phyloP scores from a whole-genome alignment of 495 filamentous ascomycete species.

The Staphylotrichum longicolle region DNA sequence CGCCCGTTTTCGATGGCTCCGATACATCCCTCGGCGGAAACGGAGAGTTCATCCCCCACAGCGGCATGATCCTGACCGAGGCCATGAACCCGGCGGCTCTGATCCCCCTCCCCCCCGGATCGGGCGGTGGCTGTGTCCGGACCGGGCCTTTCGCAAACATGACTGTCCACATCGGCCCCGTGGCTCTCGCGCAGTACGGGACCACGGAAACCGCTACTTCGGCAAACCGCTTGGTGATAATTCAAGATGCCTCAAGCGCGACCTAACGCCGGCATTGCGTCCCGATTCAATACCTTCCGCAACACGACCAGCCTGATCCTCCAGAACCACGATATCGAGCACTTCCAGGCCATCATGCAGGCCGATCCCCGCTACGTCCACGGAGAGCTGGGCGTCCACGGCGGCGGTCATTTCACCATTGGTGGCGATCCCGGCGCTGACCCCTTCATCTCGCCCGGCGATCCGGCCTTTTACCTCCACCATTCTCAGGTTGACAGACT shows the following conservation, averaged over 20 bases:
- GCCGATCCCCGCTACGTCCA: conserved; percentile 47
- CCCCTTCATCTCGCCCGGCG: conserved; percentile 37
- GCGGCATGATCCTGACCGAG: too few relatives aligned
- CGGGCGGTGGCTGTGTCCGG: neutral
- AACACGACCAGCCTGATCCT: conserved; percentile 46
- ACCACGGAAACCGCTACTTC: conserved; percentile 49
- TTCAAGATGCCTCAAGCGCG: conserved; percentile 64
- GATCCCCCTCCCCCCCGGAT: too few relatives aligned
- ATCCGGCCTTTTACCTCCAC: conserved; percentile 1
- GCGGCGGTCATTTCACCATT: conserved; percentile 57
- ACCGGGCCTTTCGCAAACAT: neutral
- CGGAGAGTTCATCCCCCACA: too few relatives aligned
- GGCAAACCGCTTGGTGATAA: conserved; percentile 39
- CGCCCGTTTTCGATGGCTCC: too few relatives aligned
- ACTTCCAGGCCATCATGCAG: conserved; percentile 50
- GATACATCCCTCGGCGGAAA: too few relatives aligned
- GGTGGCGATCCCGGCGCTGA: conserved; percentile 45
- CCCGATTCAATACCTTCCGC: conserved; percentile 36
- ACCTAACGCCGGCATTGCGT: conserved; percentile 53
- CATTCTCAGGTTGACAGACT: conserved; percentile 61
- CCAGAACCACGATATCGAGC: conserved; percentile 43
- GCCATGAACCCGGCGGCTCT: too few relatives aligned
- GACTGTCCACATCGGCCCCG: neutral
- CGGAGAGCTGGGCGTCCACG: conserved; percentile 55
- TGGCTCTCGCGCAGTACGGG: too few relatives aligned